These are phyloP conservation scores for Globisporangium carolinianum DNA, from an alignment of 352 stramenopile genomes.

Conservation along the genomic window DNA sequence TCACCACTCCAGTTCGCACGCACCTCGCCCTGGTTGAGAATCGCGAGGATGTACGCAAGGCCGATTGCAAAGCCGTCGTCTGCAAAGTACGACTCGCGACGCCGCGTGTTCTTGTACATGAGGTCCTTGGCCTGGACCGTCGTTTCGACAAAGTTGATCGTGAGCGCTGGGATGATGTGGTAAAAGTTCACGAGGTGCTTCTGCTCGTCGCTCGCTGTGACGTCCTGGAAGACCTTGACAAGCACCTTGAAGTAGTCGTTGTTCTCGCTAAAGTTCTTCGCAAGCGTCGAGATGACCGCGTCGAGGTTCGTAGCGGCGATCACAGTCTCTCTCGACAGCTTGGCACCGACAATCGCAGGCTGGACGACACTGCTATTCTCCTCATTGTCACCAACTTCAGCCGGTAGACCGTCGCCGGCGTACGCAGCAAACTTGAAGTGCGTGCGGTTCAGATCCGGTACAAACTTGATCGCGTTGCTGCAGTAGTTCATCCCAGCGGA, in stretches of 20 bases:
- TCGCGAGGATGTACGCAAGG: slow-evolving; percentile 90
- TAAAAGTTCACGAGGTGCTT: slow-evolving; percentile 92
- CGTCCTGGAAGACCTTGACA: slow-evolving; percentile 85
- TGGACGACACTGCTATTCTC: slow-evolving; percentile 30
- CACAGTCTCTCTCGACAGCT: slow-evolving; percentile 73
- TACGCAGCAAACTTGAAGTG: slow-evolving; percentile 80
- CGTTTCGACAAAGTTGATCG: slow-evolving; percentile 88
- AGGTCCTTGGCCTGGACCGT: slow-evolving; percentile 90
- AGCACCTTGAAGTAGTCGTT: slow-evolving; percentile 92
- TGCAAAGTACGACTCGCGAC: slow-evolving; percentile 93
- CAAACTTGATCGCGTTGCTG: slow-evolving; percentile 90
- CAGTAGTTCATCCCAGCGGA: slow-evolving; percentile 90
- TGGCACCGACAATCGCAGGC: slow-evolving; percentile 43
- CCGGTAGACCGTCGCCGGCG: slow-evolving; percentile 42
- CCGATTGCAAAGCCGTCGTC: slow-evolving; percentile 95
- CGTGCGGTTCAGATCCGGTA: slow-evolving; percentile 85
- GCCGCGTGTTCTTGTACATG: slow-evolving; percentile 93
- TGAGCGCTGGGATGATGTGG: slow-evolving; percentile 82
- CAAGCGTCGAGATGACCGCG: slow-evolving; percentile 79
- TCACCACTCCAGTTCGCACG: not conserved
- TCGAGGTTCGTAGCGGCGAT: slow-evolving; percentile 84
- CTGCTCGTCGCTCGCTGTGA: slow-evolving; percentile 81
- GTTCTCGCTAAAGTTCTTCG: slow-evolving; percentile 89
- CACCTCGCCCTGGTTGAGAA: slow-evolving; percentile 85
- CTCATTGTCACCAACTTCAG: slow-evolving; percentile 55